Evolutionary conservation across 805 yeast species (phyloP), one percentile per base, ranked within the genome.

Genomic region (Candida dajiaensis): DNA sequence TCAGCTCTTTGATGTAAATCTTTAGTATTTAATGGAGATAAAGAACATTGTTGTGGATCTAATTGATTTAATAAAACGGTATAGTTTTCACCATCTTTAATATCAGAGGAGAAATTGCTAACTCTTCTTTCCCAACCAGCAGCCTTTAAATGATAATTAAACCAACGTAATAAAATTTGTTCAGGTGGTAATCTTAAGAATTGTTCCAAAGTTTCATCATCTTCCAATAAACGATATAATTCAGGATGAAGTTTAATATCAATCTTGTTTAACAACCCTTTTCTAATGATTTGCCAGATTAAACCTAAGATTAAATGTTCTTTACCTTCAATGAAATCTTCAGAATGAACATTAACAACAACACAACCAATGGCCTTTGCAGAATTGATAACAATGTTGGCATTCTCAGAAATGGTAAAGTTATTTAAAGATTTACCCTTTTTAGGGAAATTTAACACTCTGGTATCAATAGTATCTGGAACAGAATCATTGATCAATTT

Each of bases 311-410:
- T 85, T 64, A 90, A 77, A 67, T 90, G 96, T 62, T 89, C 95
- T 58, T 86, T 90, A 57, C 97, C 97, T 60, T 89, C 97, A 52
- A 88, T 83, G 45, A 90, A 87, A 65, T 89, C 97, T 64, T 89
- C 97, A 15, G 97, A 86, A 58, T 92, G 98, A 43, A 94, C 98
- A 63, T 94, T 94, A 43, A 94, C 98, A 42, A 94, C 98, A 48
- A 94, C 86, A 75, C 97, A 92, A 19, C 99, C 99, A 69, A 94
- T 94, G 44, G 98, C 99, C 71, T 94, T 94, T 26, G 99, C 99
- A 3, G 99, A 94, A 68, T 94, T 94, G 69, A 94, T 88, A 35
- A 94, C 98, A 55, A 94, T 90, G 69, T 94, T 94, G 45, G 98
- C 97, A 68, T 94, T 94, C 71, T 94, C 99, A 54, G 86, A 79